Base-by-base conservation (phyloP, 306 rosid genomes). In the Malus orientalis region DNA sequence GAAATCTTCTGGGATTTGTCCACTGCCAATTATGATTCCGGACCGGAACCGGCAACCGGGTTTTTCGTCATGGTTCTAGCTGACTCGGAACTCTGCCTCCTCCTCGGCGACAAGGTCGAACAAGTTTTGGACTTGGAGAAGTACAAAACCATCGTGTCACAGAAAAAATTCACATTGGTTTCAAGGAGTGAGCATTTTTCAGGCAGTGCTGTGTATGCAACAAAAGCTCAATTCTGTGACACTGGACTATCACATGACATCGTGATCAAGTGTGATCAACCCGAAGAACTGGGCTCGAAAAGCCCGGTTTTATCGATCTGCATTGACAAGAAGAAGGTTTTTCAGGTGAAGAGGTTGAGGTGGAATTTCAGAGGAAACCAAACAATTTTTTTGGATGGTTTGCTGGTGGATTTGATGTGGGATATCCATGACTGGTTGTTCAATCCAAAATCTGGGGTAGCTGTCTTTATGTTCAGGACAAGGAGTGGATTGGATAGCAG, bases 351-450 rank as follows among this genome's bases (percentile, higher is more conserved):
- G 82, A 86, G 94, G 74, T 76, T 93, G 79, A 85, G 81, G 82
- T 93, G 97, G 99, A 96, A 96, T 80, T 96, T 96, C 78, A 87
- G 99, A 20, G 99, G 99, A 76, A 96, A 96, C 76, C 97, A 91
- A 45, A 86, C 94, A 2, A 84, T 93, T 4, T 96, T 96, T 67
- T 81, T 92, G 22, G 96, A 96, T 69, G 99, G 98, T 27, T 81
- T 90, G 80, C 54, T 96, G 49, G 97, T 96, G 42, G 99, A 96
- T 53, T 75, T 96, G 90, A 86, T 96, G 99, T 96, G 99, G 99
- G 99, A 96, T 44, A 85, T 96, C 59, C 96, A 96, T 74, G 96
- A 87, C 69, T 96, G 99, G 99, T 47, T 96, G 42, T 91, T 91
- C 81, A 88, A 86, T 57, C 76, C 84, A 4, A 77, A 49, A 14